Evolutionary conservation across 116 monocot genomes (phyloP), one percentile per base, ranked within the genome.

Genomic region (Iris pallida): DNA sequence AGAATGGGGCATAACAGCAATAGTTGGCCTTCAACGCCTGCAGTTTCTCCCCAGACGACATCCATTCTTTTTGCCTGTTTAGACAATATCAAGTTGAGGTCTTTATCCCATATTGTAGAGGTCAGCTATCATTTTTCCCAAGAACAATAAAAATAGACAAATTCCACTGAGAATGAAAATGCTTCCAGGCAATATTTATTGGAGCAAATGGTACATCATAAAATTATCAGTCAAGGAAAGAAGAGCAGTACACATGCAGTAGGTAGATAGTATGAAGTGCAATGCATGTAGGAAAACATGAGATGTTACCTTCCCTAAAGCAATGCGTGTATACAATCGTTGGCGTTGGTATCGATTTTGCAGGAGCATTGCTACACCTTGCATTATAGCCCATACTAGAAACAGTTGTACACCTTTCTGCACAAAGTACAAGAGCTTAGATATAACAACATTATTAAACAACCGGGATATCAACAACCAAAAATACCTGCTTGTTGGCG

Each of bases 31-130:
- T 98, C 82, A 48, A 98, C 98, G 70, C 92, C 98, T 72, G 98
- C 85, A 64, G 93, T 90, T 71, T 98, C 98, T 53, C 98, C 98
- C 90, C 90, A 83, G 17, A 92, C 93, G 57, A 92, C 90, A 80
- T 98, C 98, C 98, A 93, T 98, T 81, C 93, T 93, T 71, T 82
- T 90, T 41, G 98, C 93, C 98, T 98, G 79, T 11, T 42, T 55
- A 51, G n/a, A 49, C 30, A 30, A 30, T 30, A 30, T 30, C 30
- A 30, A 30, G 30, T 30, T 30, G 0, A 30, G 30, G 30, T 30
- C 2, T 30, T 30, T 10, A 48, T 12, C 16, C 46, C 2, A 10
- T 18, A 4, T 48, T 48, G 46, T 19, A 46, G 2, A 15, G 45
- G 41, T 13, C 2, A 62, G 15, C 43, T 6, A 62, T 41, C 16